phyloP scores from a whole-genome alignment of 1,284 basidiomycete genomes.

The Marasmius fiardii region DNA sequence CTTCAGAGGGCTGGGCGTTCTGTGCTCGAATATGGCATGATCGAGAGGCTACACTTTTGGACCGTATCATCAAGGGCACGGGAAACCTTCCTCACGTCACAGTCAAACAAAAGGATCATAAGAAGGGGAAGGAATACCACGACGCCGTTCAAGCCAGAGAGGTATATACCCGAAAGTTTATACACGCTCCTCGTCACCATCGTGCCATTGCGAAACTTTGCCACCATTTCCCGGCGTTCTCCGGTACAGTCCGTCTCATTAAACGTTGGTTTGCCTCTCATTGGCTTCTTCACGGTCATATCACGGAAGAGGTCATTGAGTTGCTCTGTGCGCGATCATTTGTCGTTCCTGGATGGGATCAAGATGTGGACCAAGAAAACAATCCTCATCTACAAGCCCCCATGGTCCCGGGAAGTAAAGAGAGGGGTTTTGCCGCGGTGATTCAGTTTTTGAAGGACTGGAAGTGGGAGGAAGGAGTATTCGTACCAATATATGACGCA shows the following conservation, averaged over 20 bases:
- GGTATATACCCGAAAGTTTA: slow-evolving; percentile 68
- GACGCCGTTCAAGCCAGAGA: slow-evolving; percentile 64
- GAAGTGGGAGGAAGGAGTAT: slow-evolving; percentile 74
- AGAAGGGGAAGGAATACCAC: slow-evolving; percentile 46
- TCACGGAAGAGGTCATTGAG: slow-evolving; percentile 81
- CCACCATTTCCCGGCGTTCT: slow-evolving; percentile 78
- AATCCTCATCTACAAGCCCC: slow-evolving; percentile 23
- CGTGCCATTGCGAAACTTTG: slow-evolving; percentile 77
- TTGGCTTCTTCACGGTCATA: slow-evolving; percentile 73
- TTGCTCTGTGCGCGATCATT: slow-evolving; percentile 76
- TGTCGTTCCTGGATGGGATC: slow-evolving; percentile 35
- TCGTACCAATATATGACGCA: slow-evolving; percentile 54
- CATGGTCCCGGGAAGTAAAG: slow-evolving; percentile 61
- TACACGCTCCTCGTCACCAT: slow-evolving; percentile 83
- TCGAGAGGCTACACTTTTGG: slow-evolving; percentile 78
- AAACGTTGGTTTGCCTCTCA: slow-evolving; percentile 94
- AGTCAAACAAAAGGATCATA: slow-evolving; percentile 30
- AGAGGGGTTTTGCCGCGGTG: slow-evolving; percentile 80
- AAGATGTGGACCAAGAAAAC: slow-evolving; percentile 28
- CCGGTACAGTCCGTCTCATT: slow-evolving; percentile 82
- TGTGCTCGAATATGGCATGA: slow-evolving; percentile 84
- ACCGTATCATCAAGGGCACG: slow-evolving; percentile 58
- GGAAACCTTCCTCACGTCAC: slow-evolving; percentile 35
- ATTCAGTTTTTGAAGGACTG: slow-evolving; percentile 79
- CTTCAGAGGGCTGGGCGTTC: slow-evolving; percentile 87